Conservation (phyloP, 2,329 filamentous ascomycete species). For the Xylaria hypoxylon region DNA sequence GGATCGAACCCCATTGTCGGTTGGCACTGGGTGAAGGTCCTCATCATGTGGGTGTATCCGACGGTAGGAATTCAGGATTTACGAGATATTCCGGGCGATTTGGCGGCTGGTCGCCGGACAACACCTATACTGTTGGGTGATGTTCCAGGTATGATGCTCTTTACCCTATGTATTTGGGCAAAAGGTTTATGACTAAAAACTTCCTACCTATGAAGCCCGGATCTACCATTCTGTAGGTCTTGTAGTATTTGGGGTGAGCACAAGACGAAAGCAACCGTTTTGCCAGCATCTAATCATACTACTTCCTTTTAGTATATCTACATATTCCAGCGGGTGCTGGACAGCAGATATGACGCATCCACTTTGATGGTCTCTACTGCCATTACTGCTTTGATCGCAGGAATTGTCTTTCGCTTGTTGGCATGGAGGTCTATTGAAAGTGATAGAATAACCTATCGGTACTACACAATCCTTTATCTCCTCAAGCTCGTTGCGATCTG, state of each 20-base stretch:
- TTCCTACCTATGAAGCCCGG: constrained; percentile 13
- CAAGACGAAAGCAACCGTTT: not conserved
- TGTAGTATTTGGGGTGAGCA: constrained; percentile 14
- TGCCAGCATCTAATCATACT: constrained; percentile 2
- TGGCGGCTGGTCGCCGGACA: constrained; percentile 16
- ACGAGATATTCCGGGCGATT: constrained; percentile 23
- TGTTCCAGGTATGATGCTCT: constrained; percentile 15
- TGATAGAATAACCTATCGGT: constrained; percentile 19
- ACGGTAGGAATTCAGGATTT: constrained; percentile 28
- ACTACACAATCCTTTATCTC: constrained; percentile 12
- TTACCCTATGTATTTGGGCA: not conserved
- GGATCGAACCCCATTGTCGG: constrained; percentile 3
- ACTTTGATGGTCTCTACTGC: constrained; percentile 3
- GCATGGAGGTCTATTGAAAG: constrained; percentile 19
- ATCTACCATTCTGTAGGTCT: constrained; percentile 19
- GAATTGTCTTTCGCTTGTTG: constrained; percentile 17
- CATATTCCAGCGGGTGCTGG: constrained; percentile 11
- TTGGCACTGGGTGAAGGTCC: constrained; percentile 19
- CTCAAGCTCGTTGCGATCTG: constrained; percentile 11
- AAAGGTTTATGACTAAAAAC: not conserved
- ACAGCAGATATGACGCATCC: constrained; percentile 8
- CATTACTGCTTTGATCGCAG: not conserved
- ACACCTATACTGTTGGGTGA: constrained; percentile 24
- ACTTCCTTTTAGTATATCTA: constrained; percentile 11
- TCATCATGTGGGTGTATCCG: constrained; percentile 21